Base-by-base conservation (phyloP, 495 filamentous ascomycete species). In the Lasiosphaeria ovina region DNA sequence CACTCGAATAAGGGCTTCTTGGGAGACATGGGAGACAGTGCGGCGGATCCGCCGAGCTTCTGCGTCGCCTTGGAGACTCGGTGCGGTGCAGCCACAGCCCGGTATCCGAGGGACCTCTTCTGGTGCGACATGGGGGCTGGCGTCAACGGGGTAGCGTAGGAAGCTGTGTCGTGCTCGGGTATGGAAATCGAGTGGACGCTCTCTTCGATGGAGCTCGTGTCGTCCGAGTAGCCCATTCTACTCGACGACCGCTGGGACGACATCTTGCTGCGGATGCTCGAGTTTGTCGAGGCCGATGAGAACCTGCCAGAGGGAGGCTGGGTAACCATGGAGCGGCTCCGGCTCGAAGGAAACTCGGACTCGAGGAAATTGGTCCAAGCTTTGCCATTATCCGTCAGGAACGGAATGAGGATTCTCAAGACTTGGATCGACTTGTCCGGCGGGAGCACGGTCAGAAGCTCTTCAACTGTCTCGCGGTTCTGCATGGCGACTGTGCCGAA, bases 1-100 rank as follows among this genome's bases (percentile, higher is more conserved):
- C 69, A 71, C 53, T 57, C 40, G n/a, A 67, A 66, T 14, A 51
- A 56, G 17, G 57, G 38, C 35, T 67, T 64, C 51, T 57, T 58
- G 16, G 62, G 44, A 32, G 59, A 51, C 12, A 58, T 35, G 14
- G 60, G 61, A 3, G 57, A 57, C n/a, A 54, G 42, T 16, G 56
- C 45, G 1, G 63, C 53, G 24, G 57, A 50, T 47, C 36, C 33
- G 17, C 10, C 35, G 31, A 14, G n/a, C 49, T 35, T 54, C 24
- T 53, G 47, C n/a, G 36, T 42, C 31, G 40, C 34, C 58, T 60
- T 54, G 34, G 35, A 35, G 11, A 53, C 48, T 24, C 45, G 54
- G 35, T 54, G 53, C 17, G 35, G 34, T n/a, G 17, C 47, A 12
- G 58, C 24, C 24, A 24, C 16, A 31, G 24, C 35, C 35, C 47